Conservation (phyloP, 345 rosid genomes). For the Brassica carinata region DNA sequence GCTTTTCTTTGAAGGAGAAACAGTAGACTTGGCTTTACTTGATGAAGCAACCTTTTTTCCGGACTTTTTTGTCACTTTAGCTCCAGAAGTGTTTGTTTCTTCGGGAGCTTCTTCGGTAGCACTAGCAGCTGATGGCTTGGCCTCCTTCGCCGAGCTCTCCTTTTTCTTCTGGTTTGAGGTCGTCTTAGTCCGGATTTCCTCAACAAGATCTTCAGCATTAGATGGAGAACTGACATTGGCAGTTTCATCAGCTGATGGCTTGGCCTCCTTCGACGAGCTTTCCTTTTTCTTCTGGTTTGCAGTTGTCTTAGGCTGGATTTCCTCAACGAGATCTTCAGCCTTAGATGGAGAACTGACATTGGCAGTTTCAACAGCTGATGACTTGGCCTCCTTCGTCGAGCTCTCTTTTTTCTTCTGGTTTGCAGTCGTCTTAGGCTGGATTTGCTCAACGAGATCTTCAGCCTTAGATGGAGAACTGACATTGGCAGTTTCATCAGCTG, state of each 20-base stretch:
- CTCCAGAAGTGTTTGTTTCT: conserved; percentile 55
- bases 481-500: conserved; percentile 44
- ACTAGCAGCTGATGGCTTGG: conserved; percentile 44
- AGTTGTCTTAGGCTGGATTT: conserved; percentile 47
- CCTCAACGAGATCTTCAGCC: conserved; percentile 49
- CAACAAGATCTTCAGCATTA: conserved; percentile 45
- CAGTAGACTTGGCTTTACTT: conserved; percentile 44
- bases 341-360: conserved; percentile 39
- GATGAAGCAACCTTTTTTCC: conserved; percentile 52
- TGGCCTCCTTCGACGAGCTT: conserved; percentile 46
- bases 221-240: conserved; percentile 40
- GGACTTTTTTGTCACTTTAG: conserved; percentile 44
- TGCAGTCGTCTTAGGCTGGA: conserved; percentile 45
- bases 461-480: conserved; percentile 42
- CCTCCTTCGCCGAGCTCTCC: conserved; percentile 49
- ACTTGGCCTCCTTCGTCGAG: conserved; percentile 43
- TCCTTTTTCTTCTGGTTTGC: conserved; percentile 61
- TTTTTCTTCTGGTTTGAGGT: conserved; percentile 56
- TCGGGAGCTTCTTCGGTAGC: conserved; percentile 51
- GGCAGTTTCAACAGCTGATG: conserved; percentile 45
- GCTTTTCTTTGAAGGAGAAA: conserved; percentile 34
- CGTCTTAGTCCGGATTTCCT: conserved; percentile 52
- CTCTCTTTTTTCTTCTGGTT: conserved; percentile 61
- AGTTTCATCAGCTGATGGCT: conserved; percentile 48
- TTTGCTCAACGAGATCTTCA: conserved; percentile 50